Conservation (phyloP, 116 monocot genomes). For the Cymodocea nodosa region DNA sequence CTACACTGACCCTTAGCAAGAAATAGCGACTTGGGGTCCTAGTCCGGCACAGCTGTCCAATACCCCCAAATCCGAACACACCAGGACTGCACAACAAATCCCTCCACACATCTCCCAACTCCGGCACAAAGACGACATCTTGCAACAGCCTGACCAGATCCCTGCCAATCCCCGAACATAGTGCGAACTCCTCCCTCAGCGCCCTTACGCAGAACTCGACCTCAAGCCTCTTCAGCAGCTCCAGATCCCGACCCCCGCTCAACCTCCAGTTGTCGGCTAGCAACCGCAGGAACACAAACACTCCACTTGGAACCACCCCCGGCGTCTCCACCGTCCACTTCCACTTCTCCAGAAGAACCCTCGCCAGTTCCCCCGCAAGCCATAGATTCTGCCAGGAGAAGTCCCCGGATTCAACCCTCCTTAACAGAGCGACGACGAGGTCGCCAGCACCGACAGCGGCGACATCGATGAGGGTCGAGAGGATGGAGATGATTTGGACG, state of each 20-base stretch:
- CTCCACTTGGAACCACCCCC: conserved; percentile 21
- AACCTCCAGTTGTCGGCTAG: conserved; percentile 49
- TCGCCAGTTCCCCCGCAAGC: conserved; percentile 29
- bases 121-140: conserved; percentile 49
- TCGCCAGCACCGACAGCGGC: conserved; percentile 30
- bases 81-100: conserved; percentile 39
- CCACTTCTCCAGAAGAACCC: conserved; percentile 25
- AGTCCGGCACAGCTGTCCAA: conserved; percentile 32
- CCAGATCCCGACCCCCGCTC: conserved; percentile 13
- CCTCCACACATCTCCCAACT: conserved; percentile 53
- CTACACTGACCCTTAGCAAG: conserved; percentile 34
- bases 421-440: conserved; percentile 38
- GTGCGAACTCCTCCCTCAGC: conserved; percentile 36
- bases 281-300: conserved; percentile 52
- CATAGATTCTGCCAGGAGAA: conserved; percentile 39
- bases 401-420: conserved; percentile 40
- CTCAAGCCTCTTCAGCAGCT: conserved; percentile 39
- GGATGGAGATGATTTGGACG: conserved; percentile 36
- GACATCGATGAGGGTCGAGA: conserved; percentile 26
- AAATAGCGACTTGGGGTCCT: conserved; percentile 38
- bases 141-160: conserved; percentile 64
- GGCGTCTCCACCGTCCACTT: conserved; percentile 33
- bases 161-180: conserved; percentile 48
- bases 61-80: conserved; percentile 34
- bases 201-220: conserved; percentile 48